A percentile compares a stretch with the other conserved stretches of the same genome.
Conservation (phyloP, 495 filamentous ascomycete species). For the Penicillium chermesinum region DNA sequence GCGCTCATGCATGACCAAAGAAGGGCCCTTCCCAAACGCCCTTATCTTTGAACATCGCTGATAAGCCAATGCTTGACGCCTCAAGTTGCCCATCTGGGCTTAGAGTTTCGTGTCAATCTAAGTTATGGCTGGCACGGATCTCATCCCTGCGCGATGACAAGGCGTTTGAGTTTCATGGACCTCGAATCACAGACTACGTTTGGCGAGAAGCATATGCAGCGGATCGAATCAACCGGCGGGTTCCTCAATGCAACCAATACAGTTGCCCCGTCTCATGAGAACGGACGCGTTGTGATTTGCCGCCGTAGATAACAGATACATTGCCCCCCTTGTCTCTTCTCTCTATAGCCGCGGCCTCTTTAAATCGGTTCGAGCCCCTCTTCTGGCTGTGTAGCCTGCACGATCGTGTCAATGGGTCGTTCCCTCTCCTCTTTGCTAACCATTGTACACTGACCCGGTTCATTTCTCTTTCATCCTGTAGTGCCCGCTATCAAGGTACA, state of each 20-base stretch:
- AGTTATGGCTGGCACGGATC: slow-evolving; percentile 17
- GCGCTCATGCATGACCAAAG: slow-evolving; percentile 1
- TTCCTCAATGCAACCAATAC: not conserved
- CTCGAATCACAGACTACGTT: slow-evolving; percentile 15
- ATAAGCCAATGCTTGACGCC: slow-evolving; percentile 19
- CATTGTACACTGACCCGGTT: too few relatives aligned
- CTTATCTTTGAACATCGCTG: slow-evolving; percentile 13
- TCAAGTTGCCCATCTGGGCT: slow-evolving; percentile 30
- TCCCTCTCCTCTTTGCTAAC: too few relatives aligned
- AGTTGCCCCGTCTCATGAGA: too few relatives aligned
- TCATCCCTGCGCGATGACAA: slow-evolving; percentile 8
- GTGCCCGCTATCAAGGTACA: too few relatives aligned
- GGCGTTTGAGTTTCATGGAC: slow-evolving; percentile 1
- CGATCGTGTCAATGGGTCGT: too few relatives aligned
- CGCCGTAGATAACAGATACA: not conserved
- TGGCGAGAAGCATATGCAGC: slow-evolving; percentile 14
- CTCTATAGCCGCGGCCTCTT: not conserved
- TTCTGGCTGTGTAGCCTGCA: too few relatives aligned
- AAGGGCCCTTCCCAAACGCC: not conserved
- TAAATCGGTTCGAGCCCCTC: not conserved
- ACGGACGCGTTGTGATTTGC: too few relatives aligned
- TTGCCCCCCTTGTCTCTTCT: not conserved
- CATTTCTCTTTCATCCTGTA: not conserved
- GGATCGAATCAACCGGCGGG: slow-evolving; percentile 3
- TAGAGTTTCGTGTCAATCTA: slow-evolving; percentile 20